Conservation (phyloP, 345 rosid species). For the Linum usitatissimum region DNA sequence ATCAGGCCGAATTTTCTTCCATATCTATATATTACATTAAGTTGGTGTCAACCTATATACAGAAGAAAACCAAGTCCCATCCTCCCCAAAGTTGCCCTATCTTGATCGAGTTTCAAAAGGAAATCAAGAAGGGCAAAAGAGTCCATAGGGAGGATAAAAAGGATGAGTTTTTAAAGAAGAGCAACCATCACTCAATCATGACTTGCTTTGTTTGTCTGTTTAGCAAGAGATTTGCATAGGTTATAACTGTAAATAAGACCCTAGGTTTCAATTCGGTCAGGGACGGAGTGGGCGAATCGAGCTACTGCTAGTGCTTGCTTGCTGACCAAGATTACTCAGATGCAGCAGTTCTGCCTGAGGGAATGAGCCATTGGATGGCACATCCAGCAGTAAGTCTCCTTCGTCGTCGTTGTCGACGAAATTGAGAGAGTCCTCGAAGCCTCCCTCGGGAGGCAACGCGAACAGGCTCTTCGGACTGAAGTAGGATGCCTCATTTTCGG, state of each 20-base stretch:
- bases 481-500: slow-evolving; percentile 53
- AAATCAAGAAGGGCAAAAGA: slow-evolving; percentile 1
- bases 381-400: slow-evolving; percentile 65
- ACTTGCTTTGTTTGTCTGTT: slow-evolving; percentile 14
- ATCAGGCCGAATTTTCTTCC: neutral
- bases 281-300: slow-evolving; percentile 38
- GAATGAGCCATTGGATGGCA: slow-evolving; percentile 75
- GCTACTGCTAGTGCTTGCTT: slow-evolving; percentile 60
- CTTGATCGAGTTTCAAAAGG: slow-evolving; percentile 24
- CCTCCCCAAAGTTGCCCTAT: slow-evolving; percentile 25
- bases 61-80: slow-evolving; percentile 14
- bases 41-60: slow-evolving; percentile 42
- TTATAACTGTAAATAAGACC: slow-evolving; percentile 16
- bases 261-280: slow-evolving; percentile 19
- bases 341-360: slow-evolving; percentile 88
- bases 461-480: slow-evolving; percentile 66
- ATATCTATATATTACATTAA: slow-evolving; percentile 33
- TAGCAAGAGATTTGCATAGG: slow-evolving; percentile 19
- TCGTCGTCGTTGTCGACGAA: slow-evolving; percentile 41
- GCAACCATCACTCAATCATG: slow-evolving; percentile 35
- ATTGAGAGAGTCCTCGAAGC: slow-evolving; percentile 40
- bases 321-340: slow-evolving; percentile 33
- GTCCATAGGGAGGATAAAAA: neutral
- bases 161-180: neutral
- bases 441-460: slow-evolving; percentile 54